Evolutionary conservation across 805 yeast genomes (phyloP).

Genomic region (Millerago galiae): DNA sequence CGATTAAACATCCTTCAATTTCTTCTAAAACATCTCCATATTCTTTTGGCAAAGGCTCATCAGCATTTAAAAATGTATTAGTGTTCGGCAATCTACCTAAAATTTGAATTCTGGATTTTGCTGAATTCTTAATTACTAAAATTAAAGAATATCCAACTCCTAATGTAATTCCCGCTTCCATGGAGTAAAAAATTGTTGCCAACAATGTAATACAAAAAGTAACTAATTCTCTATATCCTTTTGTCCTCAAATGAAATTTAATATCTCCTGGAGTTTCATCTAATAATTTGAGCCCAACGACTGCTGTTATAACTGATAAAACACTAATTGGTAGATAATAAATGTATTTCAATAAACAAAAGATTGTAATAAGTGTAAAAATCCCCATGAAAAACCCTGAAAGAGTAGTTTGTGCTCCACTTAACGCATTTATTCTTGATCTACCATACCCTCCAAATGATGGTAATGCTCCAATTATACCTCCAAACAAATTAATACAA

Average conservation of each 20-base stretch:
- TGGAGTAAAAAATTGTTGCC: slow-evolving; percentile 64
- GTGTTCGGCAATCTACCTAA: slow-evolving; percentile 63
- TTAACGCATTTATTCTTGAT: slow-evolving; percentile 78
- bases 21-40: slow-evolving; percentile 29
- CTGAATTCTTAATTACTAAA: slow-evolving; percentile 72
- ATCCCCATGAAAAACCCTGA: slow-evolving; percentile 83
- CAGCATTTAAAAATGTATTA: slow-evolving; percentile 63
- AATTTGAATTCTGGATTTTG: slow-evolving; percentile 79
- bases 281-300: slow-evolving; percentile 68
- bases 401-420: slow-evolving; percentile 82
- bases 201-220: slow-evolving; percentile 60
- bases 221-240: slow-evolving; percentile 71
- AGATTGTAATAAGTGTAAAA: slow-evolving; percentile 59
- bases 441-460: slow-evolving; percentile 96
- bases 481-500: slow-evolving; percentile 55
- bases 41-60: slow-evolving; percentile 39
- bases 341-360: slow-evolving; percentile 53
- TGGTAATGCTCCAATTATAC: slow-evolving; percentile 59
- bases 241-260: slow-evolving; percentile 60
- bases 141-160: slow-evolving; percentile 79
- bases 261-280: slow-evolving; percentile 84
- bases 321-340: slow-evolving; percentile 75
- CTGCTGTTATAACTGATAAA: slow-evolving; percentile 71
- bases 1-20: slow-evolving; percentile 68
- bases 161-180: slow-evolving; percentile 85